Base-by-base conservation (phyloP, 2,329 filamentous ascomycete genomes). In the Ophiostoma tasmaniense region DNA sequence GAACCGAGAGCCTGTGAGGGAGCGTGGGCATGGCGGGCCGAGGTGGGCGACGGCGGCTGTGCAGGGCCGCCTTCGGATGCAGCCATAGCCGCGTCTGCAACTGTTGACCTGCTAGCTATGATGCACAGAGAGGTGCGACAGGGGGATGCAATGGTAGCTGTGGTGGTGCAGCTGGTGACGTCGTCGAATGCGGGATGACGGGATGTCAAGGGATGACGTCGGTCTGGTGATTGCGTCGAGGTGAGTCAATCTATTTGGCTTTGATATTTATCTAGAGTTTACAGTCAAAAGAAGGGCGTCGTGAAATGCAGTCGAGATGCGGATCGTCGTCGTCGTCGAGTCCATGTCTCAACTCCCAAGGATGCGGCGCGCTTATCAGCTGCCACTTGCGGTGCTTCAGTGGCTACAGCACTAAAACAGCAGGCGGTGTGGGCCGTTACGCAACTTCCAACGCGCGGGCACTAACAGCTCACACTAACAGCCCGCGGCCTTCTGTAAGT, bases 1-100 rank as follows among this genome's bases (percentile, higher is more conserved):
- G 75, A 68, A 33, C 68, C 66, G 22, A 70, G 37, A 22, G 68
- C 61, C 65, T 66, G 62, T 28, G 68, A 45, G 50, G 33, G 71
- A 66, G 69, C 68, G 52, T 45, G 67, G 37, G 59, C 50, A 61
- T 61, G 55, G 61, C 61, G 61, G 8, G 61, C 20, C 13, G 61
- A 14, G 1, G 61, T 22, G 10, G 61, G 61, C 20, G 20, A 22
- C 20, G 61, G 8, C 33, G 61, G 61, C 61, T 11, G 61, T 22
- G 61, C 33, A 65, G 35, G 64, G n/a, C 37, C 37, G 37, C 35
- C 22, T 28, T 45, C 64, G n/a, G 64, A 30, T 14, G 22, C 64
- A 17, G 35, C 64, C 37, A 45, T 65, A 11, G 22, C 37, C 37
- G 64, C 59, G 62, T 25, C 35, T 14, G 64, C 22, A 3, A 25